Conservation (phyloP, 2,329 filamentous ascomycete genomes). For the Lecanoromycetidae sp. region DNA sequence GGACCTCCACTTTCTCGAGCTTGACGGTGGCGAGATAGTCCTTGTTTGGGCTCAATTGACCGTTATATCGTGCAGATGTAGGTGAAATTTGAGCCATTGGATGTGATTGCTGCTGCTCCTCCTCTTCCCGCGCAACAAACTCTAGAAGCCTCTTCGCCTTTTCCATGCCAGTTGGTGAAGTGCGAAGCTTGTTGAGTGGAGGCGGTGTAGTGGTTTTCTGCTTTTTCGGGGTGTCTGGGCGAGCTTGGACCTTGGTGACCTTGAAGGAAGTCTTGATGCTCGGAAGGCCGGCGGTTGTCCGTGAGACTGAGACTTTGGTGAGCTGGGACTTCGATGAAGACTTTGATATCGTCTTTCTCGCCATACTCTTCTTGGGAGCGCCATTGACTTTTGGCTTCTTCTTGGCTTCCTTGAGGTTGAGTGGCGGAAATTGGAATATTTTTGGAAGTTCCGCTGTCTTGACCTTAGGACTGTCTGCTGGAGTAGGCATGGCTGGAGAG, state of each 20-base stretch:
- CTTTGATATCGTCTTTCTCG: slow-evolving; percentile 21
- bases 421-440: slow-evolving; percentile 20
- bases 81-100: slow-evolving; percentile 28
- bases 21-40: background rate
- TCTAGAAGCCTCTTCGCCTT: slow-evolving; percentile 18
- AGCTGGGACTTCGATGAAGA: slow-evolving; percentile 13
- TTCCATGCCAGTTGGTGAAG: slow-evolving; percentile 17
- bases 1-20: slow-evolving; percentile 12
- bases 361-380: slow-evolving; percentile 1
- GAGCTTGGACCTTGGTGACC: slow-evolving; percentile 24
- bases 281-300: slow-evolving; percentile 14
- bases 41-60: slow-evolving; percentile 20
- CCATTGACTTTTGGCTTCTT: background rate
- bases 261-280: slow-evolving; percentile 26
- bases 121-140: background rate
- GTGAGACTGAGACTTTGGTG: slow-evolving; percentile 19
- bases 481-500: slow-evolving; percentile 28
- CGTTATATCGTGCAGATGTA: slow-evolving; percentile 28
- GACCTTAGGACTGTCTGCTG: slow-evolving; percentile 29
- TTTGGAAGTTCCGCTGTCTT: slow-evolving; percentile 24
- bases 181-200: slow-evolving; percentile 14
- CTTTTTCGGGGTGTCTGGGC: background rate
- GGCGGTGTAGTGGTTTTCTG: background rate
- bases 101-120: background rate
- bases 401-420: slow-evolving; percentile 4